These are phyloP conservation scores for Lizanozyma gosingica DNA, from an alignment of 1,139 yeast species.

Conservation along the genomic window DNA sequence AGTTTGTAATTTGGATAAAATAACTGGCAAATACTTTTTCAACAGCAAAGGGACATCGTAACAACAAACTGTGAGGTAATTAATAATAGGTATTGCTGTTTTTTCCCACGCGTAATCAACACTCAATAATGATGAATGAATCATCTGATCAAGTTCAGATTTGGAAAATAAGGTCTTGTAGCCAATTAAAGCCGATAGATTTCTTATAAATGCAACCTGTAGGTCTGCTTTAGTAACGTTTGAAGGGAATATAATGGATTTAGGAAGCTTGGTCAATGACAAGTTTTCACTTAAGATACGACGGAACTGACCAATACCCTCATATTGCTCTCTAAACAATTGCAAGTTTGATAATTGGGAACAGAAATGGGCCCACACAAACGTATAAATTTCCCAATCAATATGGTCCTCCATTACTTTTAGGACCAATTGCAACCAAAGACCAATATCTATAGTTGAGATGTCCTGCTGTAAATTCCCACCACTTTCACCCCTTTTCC, in stretches of 20 bases:
- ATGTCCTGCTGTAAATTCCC: conserved; percentile 5
- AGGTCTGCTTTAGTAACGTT: conserved; percentile 50
- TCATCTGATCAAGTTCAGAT: conserved; percentile 60
- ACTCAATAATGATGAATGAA: conserved; percentile 46
- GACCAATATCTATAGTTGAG: conserved; percentile 31
- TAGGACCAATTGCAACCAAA: conserved; percentile 46
- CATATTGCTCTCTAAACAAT: conserved; percentile 39
- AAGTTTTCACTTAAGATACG: conserved; percentile 54
- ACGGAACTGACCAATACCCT: conserved; percentile 39
- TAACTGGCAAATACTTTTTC: conserved; percentile 56
- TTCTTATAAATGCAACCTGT: conserved; percentile 58
- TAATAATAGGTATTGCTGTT: conserved; percentile 72
- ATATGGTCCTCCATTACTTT: conserved; percentile 45
- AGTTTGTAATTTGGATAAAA: conserved; percentile 63
- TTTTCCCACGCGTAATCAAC: conserved; percentile 73
- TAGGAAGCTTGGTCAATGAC: conserved; percentile 36
- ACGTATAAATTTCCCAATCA: conserved; percentile 67
- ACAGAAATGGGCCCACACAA: conserved; percentile 59
- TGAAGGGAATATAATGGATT: conserved; percentile 31
- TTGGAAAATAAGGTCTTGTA: conserved; percentile 52
- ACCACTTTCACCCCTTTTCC: conserved; percentile 2
- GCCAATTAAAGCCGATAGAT: conserved; percentile 59
- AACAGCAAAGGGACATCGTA: conserved; percentile 72
- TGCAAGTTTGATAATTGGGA: conserved; percentile 60
- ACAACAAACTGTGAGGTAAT: conserved; percentile 68